These are phyloP conservation scores for Artemisia argyi DNA, from an alignment of 129 eudicot species.

Conservation along the genomic window DNA sequence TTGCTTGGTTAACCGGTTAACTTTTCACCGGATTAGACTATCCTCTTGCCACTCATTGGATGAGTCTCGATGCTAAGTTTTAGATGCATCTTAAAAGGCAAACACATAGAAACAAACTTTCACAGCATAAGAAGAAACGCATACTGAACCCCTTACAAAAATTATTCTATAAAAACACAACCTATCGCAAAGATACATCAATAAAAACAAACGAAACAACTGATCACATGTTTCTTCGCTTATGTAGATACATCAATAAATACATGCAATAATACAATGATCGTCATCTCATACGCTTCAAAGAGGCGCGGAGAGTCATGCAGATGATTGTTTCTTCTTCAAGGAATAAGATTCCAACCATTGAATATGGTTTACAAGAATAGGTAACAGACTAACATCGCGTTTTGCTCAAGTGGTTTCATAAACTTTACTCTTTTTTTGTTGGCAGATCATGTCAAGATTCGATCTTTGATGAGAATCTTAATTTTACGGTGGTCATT, in stretches of 20 bases:
- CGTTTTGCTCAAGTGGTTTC: constrained; percentile 17
- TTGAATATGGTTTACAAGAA: constrained; percentile 18
- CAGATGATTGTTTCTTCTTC: constrained; percentile 24
- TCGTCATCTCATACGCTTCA: constrained; percentile 20
- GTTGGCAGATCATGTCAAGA: constrained; percentile 18
- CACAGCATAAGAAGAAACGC: neutral
- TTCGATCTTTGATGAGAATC: constrained; percentile 11
- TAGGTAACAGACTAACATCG: constrained; percentile 16
- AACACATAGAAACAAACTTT: neutral
- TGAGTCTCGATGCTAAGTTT: too few species aligned
- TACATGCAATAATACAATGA: constrained; percentile 20
- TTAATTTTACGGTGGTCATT: constrained; percentile 19
- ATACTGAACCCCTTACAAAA: neutral
- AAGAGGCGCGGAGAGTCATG: neutral
- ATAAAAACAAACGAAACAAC: neutral
- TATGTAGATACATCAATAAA: constrained; percentile 23
- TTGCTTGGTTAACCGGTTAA: too few species aligned
- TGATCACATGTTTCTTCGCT: neutral
- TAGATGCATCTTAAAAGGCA: too few species aligned
- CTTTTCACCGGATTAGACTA: too few species aligned
- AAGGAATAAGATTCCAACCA: constrained; percentile 10
- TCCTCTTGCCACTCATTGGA: too few species aligned
- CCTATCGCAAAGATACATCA: neutral
- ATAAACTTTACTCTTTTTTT: constrained; percentile 10
- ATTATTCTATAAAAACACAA: neutral